These are phyloP conservation scores for Coemansia sp. DNA, from an alignment of 192 early-diverging fungal genomes.

Conservation along the genomic window DNA sequence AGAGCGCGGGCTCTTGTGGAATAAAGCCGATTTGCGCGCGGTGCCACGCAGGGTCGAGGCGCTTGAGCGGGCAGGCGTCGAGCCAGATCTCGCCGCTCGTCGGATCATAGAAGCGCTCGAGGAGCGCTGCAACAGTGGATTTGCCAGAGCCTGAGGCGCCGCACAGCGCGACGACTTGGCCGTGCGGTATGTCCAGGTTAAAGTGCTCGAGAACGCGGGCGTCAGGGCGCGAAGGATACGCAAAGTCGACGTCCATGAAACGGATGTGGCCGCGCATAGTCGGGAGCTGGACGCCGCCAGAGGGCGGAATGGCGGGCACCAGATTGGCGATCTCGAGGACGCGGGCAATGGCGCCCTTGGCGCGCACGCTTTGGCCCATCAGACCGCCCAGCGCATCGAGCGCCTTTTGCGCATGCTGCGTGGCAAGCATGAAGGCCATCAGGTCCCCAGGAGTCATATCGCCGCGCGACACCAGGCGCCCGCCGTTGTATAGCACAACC, in stretches of 20 bases:
- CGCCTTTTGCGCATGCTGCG: slow-evolving; percentile 64
- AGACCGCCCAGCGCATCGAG: slow-evolving; percentile 62
- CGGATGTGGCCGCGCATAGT: slow-evolving; percentile 57
- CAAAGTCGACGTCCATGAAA: slow-evolving; percentile 58
- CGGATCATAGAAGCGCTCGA: slow-evolving; percentile 82
- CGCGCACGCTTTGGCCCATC: slow-evolving; percentile 64
- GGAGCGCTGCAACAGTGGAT: slow-evolving; percentile 70
- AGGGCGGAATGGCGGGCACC: slow-evolving; percentile 43
- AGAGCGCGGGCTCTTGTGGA: slow-evolving; percentile 78
- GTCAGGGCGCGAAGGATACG: slow-evolving; percentile 55
- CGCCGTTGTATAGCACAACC: slow-evolving; percentile 59
- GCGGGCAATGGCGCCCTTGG: slow-evolving; percentile 54
- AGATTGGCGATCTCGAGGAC: slow-evolving; percentile 60
- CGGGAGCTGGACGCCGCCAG: slow-evolving; percentile 40
- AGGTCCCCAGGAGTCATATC: slow-evolving; percentile 63
- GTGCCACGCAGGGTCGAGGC: slow-evolving; percentile 65
- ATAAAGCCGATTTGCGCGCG: slow-evolving; percentile 73
- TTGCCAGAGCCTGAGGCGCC: slow-evolving; percentile 66
- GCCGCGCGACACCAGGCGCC: slow-evolving; percentile 47
- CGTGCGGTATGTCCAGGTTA: slow-evolving; percentile 52
- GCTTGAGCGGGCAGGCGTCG: slow-evolving; percentile 63
- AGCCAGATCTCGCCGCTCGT: slow-evolving; percentile 63
- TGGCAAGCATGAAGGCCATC: slow-evolving; percentile 66
- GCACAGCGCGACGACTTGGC: slow-evolving; percentile 53
- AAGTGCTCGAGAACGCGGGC: slow-evolving; percentile 41